These are phyloP conservation scores for Cudoniella acicularis DNA, from an alignment of 495 filamentous ascomycete genomes.

Conservation along the genomic window DNA sequence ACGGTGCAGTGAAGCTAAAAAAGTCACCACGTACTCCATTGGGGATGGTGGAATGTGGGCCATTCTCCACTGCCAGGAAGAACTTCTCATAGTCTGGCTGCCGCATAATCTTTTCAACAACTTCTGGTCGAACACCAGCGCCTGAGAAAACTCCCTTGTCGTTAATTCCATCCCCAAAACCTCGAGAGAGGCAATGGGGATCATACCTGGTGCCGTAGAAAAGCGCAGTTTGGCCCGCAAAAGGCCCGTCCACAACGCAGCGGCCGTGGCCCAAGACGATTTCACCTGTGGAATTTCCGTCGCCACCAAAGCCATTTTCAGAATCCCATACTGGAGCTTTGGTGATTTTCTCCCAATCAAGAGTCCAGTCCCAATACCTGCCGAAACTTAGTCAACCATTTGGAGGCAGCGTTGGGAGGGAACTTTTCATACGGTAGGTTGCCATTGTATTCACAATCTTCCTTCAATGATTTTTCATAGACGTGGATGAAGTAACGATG, in stretches of 20 bases:
- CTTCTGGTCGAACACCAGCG: slow-evolving; percentile 1
- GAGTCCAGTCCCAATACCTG: too few species aligned
- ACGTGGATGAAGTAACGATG: too few species aligned
- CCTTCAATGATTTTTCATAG: too few species aligned
- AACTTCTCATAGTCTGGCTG: slow-evolving; percentile 4
- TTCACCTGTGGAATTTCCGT: background rate
- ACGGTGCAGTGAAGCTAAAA: slow-evolving; percentile 4
- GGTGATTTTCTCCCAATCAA: too few species aligned
- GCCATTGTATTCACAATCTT: too few species aligned
- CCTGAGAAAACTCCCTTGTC: background rate
- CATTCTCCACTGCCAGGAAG: slow-evolving; percentile 10
- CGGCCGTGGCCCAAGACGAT: background rate
- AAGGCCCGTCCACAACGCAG: slow-evolving; percentile 24
- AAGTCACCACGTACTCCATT: slow-evolving; percentile 20
- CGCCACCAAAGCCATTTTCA: too few species aligned
- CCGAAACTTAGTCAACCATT: too few species aligned
- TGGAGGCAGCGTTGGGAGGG: too few species aligned
- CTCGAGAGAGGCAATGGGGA: slow-evolving; percentile 20
- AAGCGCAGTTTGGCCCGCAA: slow-evolving; percentile 7
- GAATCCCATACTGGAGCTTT: too few species aligned
- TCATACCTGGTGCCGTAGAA: background rate
- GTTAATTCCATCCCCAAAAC: background rate
- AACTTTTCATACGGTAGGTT: too few species aligned
- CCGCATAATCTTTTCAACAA: background rate
- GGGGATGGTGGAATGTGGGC: slow-evolving; percentile 17